Base-by-base conservation (phyloP, 106 monocot species). In the Vanilla planifolia region DNA sequence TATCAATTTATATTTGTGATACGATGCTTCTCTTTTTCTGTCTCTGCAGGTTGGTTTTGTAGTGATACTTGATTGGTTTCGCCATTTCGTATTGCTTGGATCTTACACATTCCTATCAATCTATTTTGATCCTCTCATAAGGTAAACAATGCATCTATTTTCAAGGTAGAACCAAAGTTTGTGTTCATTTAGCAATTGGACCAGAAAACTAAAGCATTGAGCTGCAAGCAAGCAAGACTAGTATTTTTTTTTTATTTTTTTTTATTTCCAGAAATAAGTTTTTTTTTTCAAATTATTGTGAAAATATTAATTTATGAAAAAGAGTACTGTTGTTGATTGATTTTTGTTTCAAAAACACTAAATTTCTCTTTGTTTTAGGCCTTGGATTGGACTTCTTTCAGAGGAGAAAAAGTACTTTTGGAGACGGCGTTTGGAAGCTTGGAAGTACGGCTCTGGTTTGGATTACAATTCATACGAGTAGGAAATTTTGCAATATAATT, bases 391-490 rank as follows among this genome's bases (percentile, higher is more conserved):
- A 68, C 67, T 37, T 13, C 81, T 95, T 45, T 58, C 83, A 32
- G 32, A 51, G 62, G 86, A 72, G 75, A 55, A 77, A 44, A 84
- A 64, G 66, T 90, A 76, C 48, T 62, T 71, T 35, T 81, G 83
- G 81, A 83, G 63, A 40, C 64, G 86, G 6, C 63, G 52, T 59
- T 66, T 95, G 14, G 95, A 95, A 76, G 95, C 86, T 59, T 95
- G 95, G 90, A 85, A 81, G 67, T 95, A 95, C 76, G 89, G 95
- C 62, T 63, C 95, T 60, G 90, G 95, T 47, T 73, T 93, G 45
- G 89, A 93, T 70, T 93, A 85, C 67, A 76, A 73, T n/a, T 34
- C 3, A 33, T 48, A 15, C 24, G 64, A 51, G 29, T 64, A 37
- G 0, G 10, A 10, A 37, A 10, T 37, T n/a, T n/a, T n/a, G n/a